Base-by-base conservation (phyloP, 2,329 filamentous ascomycete species). In the Aspergillus versicolor region DNA sequence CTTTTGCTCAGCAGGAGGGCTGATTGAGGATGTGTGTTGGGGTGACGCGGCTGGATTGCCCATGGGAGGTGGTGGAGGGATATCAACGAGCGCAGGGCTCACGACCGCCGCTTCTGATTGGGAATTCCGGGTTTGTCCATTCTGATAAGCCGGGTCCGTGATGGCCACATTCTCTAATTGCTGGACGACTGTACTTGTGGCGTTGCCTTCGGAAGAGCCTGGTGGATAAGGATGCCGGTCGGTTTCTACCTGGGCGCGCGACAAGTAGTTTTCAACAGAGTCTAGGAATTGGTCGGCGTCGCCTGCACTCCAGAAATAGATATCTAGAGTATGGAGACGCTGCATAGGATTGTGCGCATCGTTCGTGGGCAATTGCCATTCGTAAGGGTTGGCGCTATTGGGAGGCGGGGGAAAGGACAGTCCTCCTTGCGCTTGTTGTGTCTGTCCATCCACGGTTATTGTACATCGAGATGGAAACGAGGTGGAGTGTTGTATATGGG, bases 271-370 rank as follows among this genome's bases (percentile, higher is more conserved):
- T 38, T 71, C 68, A 13, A 70, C 59, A 7, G 78, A 75, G 56
- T 82, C 77, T 11, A 86, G 63, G 55, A 87, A 83, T 43, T 81
- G 74, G 43, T 74, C 76, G 0, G 82, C 81, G 70, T 88, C 85
- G 13, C 84, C 81, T 51, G 77, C 67, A 2, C 81, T 85, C 85
- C 85, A 88, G 63, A 88, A 82, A 64, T 88, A 88, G 17, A 88
- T 69, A 63, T 88, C 85, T 17, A 88, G 56, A 0, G 83, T 84
- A 65, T 87, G 84, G 5, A 88, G 70, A 52, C 78, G 81, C 27
- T 69, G 61, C 57, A 81, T 81, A 57, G 79, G 80, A 53, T 78
- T 80, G 46, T 75, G 76, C 3, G 79, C 75, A 60, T 86, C 82
- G 48, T 74, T 77, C 17, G 75, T 77, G 5, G 82, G 79, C 12